These are phyloP conservation scores for Chlorella sp. DNA, from an alignment of 139 green algal genomes.

Conservation along the genomic window DNA sequence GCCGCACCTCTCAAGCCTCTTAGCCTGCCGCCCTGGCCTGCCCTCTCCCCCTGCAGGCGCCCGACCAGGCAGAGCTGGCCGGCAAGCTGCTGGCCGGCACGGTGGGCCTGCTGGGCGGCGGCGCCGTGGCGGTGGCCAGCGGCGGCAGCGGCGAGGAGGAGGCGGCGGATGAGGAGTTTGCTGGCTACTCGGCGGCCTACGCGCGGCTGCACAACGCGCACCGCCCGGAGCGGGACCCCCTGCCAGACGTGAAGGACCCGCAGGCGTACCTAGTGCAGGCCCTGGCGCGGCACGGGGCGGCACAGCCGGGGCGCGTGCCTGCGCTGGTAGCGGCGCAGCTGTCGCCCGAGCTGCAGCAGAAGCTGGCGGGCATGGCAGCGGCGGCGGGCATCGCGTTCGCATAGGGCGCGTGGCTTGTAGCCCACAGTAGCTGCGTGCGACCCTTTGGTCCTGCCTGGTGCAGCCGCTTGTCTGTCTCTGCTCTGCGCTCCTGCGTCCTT, in stretches of 20 bases:
- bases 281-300: constrained; percentile 26
- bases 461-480: too few species aligned
- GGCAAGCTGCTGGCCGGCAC: constrained; percentile 62
- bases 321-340: constrained; percentile 23
- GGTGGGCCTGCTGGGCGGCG: constrained; percentile 55
- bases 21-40: too few species aligned
- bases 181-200: constrained; percentile 77
- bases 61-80: constrained; percentile 51
- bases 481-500: too few species aligned
- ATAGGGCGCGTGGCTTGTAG: too few species aligned
- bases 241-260: constrained; percentile 49
- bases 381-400: constrained; percentile 41
- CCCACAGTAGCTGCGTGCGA: too few species aligned
- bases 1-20: too few species aligned
- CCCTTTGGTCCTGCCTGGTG: too few species aligned
- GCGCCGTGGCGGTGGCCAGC: neutral
- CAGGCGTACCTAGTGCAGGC: constrained; percentile 43
- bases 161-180: constrained; percentile 38
- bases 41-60: constrained; percentile 39
- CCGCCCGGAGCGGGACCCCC: constrained; percentile 34
- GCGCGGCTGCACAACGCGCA: constrained; percentile 82
- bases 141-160: constrained; percentile 15
- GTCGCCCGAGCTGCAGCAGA: constrained; percentile 37
- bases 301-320: constrained; percentile 33
- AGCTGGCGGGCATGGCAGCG: constrained; percentile 18